A percentile compares a stretch with the other conserved stretches of the same genome.
Conservation (phyloP, 2,329 filamentous ascomycete genomes). For the Fusarium compactum region DNA sequence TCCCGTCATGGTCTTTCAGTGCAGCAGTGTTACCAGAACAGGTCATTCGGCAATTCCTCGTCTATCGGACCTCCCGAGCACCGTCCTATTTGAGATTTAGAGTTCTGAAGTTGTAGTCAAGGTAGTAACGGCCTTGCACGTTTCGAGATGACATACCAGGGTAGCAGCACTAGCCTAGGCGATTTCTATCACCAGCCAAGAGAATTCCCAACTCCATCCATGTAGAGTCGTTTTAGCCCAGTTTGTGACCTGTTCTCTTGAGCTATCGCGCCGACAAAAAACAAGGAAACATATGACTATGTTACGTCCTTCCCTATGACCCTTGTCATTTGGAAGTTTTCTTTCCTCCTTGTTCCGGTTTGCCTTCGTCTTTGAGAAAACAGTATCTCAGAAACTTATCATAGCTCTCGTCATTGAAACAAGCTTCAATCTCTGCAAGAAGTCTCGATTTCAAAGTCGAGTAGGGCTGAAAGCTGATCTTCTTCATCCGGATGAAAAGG, state of each 20-base stretch:
- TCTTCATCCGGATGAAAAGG: constrained; percentile 22
- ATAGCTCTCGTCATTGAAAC: background rate
- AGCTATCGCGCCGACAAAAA: constrained; percentile 18
- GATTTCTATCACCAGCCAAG: background rate
- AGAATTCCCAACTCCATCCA: background rate
- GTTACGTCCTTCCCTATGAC: background rate
- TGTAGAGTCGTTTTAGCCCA: background rate
- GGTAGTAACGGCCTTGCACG: background rate
- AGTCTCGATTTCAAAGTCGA: constrained; percentile 31
- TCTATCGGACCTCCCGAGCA: constrained; percentile 18
- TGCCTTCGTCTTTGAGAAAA: background rate
- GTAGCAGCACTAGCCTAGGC: constrained; percentile 2
- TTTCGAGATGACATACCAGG: constrained; percentile 6
- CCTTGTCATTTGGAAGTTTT: background rate
- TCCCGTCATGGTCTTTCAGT: background rate
- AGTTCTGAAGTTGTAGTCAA: background rate
- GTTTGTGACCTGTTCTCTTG: background rate
- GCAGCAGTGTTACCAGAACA: constrained; percentile 8
- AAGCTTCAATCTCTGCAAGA: constrained; percentile 8
- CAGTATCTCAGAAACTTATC: background rate
- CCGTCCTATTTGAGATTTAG: constrained; percentile 2
- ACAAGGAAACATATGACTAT: background rate
- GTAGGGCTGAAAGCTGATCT: constrained; percentile 35
- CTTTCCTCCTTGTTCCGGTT: background rate
- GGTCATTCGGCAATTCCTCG: constrained; percentile 13